Evolutionary conservation across 1,139 yeast species (phyloP).

Genomic region (Pichia inconspicua): DNA sequence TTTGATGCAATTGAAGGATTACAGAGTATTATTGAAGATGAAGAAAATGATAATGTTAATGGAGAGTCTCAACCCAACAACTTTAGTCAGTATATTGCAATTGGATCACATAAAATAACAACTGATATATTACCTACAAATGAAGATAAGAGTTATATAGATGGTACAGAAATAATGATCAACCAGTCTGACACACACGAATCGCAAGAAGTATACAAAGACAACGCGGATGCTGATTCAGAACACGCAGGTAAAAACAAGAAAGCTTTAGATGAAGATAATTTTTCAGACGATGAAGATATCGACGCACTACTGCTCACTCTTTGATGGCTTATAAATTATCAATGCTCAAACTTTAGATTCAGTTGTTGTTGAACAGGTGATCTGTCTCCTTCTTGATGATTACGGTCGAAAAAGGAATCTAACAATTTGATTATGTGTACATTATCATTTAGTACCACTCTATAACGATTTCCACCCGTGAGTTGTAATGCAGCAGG

Average conservation of each 20-base stretch:
- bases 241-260: not conserved
- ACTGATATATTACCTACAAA: not conserved
- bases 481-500: no score
- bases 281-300: constrained; percentile 6
- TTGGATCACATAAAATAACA: not conserved
- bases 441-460: no score
- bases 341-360: no score
- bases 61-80: not conserved
- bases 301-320: not conserved
- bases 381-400: no score
- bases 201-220: not conserved
- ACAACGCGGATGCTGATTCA: not conserved
- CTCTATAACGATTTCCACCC: no score
- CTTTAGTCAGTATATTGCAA: not conserved
- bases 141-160: not conserved
- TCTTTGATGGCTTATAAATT: not conserved
- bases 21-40: constrained; percentile 10
- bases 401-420: no score
- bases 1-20: constrained; percentile 8
- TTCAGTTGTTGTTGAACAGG: no score
- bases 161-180: not conserved
- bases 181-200: not conserved
- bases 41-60: constrained; percentile 4
- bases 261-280: not conserved
- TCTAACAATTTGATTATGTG: no score